A percentile compares a stretch with the other conserved stretches of the same genome.
Conservation (phyloP, 2,329 filamentous ascomycete species). For the Aspergillus ruber region DNA sequence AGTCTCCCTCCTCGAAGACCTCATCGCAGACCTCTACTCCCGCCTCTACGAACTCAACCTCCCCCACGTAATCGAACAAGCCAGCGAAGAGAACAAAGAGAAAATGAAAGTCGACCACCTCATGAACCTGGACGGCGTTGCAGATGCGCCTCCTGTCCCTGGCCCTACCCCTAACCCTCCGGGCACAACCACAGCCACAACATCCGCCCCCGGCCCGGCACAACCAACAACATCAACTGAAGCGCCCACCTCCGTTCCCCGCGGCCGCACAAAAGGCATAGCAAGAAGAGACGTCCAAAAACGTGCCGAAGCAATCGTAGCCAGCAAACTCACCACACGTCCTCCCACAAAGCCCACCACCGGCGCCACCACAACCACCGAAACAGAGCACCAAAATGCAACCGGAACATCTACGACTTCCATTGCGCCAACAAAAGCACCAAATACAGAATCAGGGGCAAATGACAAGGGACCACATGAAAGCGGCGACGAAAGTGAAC, state of each 20-base stretch:
- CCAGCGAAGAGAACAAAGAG: slow-evolving; percentile 40
- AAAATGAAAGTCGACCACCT: slow-evolving; percentile 44
- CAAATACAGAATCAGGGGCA: slow-evolving; percentile 15
- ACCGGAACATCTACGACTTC: slow-evolving; percentile 13
- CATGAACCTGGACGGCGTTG: slow-evolving; percentile 31
- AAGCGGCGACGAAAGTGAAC: slow-evolving; percentile 58
- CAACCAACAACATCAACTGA: slow-evolving; percentile 8
- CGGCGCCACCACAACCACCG: slow-evolving; percentile 3
- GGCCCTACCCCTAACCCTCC: neutral
- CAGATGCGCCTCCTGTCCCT: slow-evolving; percentile 19
- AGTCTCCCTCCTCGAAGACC: slow-evolving; percentile 75
- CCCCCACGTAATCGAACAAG: slow-evolving; percentile 33
- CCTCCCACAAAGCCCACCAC: slow-evolving; percentile 17
- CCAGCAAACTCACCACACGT: slow-evolving; percentile 28
- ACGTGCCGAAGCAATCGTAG: slow-evolving; percentile 52
- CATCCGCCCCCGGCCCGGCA: slow-evolving; percentile 22
- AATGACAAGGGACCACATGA: slow-evolving; percentile 39
- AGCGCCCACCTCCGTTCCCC: slow-evolving; percentile 23
- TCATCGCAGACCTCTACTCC: slow-evolving; percentile 87
- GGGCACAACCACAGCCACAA: slow-evolving; percentile 13
- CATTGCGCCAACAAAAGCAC: slow-evolving; percentile 7
- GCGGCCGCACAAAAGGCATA: slow-evolving; percentile 50
- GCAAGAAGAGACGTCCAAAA: slow-evolving; percentile 54
- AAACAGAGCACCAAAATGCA: neutral
- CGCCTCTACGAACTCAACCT: slow-evolving; percentile 40